Evolutionary conservation across 352 stramenopile species (phyloP), one percentile per base, ranked within the genome.

Genomic region (Peronospora belbahrii): DNA sequence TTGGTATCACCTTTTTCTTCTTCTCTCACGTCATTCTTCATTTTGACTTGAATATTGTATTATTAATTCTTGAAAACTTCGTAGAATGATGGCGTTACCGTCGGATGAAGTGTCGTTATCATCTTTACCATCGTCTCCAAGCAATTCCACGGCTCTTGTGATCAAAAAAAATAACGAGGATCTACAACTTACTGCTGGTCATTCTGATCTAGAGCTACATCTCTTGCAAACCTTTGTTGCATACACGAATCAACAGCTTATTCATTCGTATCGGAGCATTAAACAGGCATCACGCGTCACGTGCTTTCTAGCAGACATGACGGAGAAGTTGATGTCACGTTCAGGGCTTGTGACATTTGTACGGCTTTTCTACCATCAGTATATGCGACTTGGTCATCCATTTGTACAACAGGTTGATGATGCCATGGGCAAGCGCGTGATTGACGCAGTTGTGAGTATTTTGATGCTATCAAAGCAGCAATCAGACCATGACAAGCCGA

Each of bases 151-250:
- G 7, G 59, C 55, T 17, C 14, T 68, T 1, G 45, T 53, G 11
- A 23, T 58, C n/a, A n/a, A n/a, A 18, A 23, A 43, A 18, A 7
- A 20, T 14, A 22, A 43, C 25, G 30, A 48, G 3, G 24, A 45
- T 11, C 24, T 2, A 24, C 25, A 4, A 37, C n/a, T 48, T 23
- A 52, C 15, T 25, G 48, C 59, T 24, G 51, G 6, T n/a, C 32
- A 66, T 17, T 74, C 53, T 1, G 75, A 87, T 52, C 50, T 87
- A 25, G 72, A 87, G 49, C 57, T 87, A 35, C 70, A 65, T 3
- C 24, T 87, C 20, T 38, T 87, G 23, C 61, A 83, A 48, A 67
- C 70, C 19, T 78, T 85, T n/a, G 60, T 59, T 3, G 52, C 39
- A 5, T 83, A 59, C 28, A 54, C 58, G 4, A 37, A 47, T 27